Evolutionary conservation across 2,329 filamentous ascomycete genomes (phyloP).

Genomic region (Cercospora berteroae): DNA sequence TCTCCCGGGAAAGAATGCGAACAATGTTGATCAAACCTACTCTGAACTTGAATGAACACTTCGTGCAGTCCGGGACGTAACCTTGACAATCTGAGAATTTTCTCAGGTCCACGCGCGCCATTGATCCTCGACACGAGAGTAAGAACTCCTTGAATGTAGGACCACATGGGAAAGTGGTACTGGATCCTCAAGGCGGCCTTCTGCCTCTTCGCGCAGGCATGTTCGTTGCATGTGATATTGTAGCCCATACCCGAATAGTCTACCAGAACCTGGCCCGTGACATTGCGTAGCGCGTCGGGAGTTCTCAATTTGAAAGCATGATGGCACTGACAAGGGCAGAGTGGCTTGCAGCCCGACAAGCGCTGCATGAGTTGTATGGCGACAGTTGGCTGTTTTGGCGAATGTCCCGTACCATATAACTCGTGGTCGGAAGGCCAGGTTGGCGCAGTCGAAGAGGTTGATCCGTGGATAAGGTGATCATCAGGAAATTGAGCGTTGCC

Average conservation of each 20-base stretch:
- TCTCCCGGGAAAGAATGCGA: neutral
- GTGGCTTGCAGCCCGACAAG: neutral
- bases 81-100: neutral
- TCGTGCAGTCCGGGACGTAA: neutral
- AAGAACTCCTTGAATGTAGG: neutral
- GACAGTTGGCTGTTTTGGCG: neutral
- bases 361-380: neutral
- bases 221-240: neutral
- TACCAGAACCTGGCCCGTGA: neutral
- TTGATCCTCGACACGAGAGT: neutral
- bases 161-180: neutral
- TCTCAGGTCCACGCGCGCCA: neutral
- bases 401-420: neutral
- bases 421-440: neutral
- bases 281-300: neutral
- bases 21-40: neutral
- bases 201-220: neutral
- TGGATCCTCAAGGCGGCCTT: neutral
- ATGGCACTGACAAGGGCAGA: neutral
- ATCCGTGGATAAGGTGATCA: neutral
- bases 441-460: neutral
- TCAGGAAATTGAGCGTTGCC: neutral
- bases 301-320: neutral
- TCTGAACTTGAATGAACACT: neutral
- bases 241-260: neutral